Evolutionary conservation across 73 alveolate genomes (phyloP).

Genomic region (Paramecium octaurelia): DNA sequence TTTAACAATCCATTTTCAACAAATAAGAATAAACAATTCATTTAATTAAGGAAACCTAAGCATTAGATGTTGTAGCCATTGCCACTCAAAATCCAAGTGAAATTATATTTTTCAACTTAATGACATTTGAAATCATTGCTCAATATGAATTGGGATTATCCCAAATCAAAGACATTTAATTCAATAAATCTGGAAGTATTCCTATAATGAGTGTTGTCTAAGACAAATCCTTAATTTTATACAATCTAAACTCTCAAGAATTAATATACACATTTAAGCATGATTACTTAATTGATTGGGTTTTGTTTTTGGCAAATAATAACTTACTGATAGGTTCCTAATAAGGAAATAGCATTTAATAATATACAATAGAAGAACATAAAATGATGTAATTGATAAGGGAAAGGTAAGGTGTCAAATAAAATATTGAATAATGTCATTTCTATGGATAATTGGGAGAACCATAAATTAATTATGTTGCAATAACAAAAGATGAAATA

Average conservation of each 20-base stretch:
- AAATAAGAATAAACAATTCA: not conserved
- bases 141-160: not conserved
- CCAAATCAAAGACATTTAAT: not conserved
- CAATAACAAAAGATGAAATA: not conserved
- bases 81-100: not conserved
- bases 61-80: not conserved
- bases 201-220: not conserved
- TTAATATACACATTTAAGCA: not conserved
- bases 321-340: not conserved
- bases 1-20: not conserved
- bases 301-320: not conserved
- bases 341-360: not conserved
- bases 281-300: constrained; percentile 2
- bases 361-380: not conserved
- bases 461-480: constrained; percentile 2
- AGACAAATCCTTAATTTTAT: not conserved
- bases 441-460: constrained; percentile 26
- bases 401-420: not conserved
- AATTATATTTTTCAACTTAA: not conserved
- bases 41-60: not conserved
- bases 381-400: constrained; percentile 20
- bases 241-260: constrained; percentile 30
- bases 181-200: not conserved
- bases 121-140: not conserved
- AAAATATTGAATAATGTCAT: not conserved